Evolutionary conservation across 805 yeast genomes (phyloP).

Genomic region (Torulaspora indica): DNA sequence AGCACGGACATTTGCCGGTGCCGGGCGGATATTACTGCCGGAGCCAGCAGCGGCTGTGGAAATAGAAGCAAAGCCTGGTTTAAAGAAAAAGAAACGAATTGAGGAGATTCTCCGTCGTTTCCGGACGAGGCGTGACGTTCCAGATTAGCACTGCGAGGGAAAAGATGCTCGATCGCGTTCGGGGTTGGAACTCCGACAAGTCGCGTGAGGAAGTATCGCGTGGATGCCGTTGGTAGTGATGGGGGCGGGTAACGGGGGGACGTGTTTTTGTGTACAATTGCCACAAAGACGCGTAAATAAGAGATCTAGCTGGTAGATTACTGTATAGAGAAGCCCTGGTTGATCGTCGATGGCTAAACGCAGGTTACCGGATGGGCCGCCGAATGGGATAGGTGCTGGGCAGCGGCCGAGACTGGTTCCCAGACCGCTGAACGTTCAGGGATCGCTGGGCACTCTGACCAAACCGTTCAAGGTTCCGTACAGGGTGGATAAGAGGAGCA

Average conservation of each 20-base stretch:
- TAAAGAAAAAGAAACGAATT: background rate
- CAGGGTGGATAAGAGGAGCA: conserved; percentile 11
- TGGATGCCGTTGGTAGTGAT: background rate
- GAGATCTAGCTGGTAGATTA: background rate
- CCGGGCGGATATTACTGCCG: background rate
- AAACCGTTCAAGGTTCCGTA: conserved; percentile 71
- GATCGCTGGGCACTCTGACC: conserved; percentile 49
- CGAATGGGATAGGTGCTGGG: conserved; percentile 58
- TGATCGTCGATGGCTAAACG: conserved; percentile 34
- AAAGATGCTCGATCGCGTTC: too few relatives aligned
- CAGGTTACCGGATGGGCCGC: conserved; percentile 42
- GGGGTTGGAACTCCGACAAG: background rate
- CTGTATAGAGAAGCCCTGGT: background rate
- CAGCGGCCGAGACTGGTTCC: conserved; percentile 58
- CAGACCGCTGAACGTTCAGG: conserved; percentile 50
- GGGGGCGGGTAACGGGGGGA: background rate
- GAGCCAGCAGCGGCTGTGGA: background rate
- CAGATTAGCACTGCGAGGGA: too few relatives aligned
- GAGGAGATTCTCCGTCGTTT: too few relatives aligned
- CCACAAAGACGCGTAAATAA: background rate
- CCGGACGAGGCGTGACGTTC: background rate
- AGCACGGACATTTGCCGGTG: background rate
- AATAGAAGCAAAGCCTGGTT: too few relatives aligned
- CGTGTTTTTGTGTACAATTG: background rate
- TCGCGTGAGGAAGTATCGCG: too few relatives aligned